These are phyloP conservation scores for Galerina sulciceps DNA, from an alignment of 768 basidiomycete genomes.

Conservation along the genomic window DNA sequence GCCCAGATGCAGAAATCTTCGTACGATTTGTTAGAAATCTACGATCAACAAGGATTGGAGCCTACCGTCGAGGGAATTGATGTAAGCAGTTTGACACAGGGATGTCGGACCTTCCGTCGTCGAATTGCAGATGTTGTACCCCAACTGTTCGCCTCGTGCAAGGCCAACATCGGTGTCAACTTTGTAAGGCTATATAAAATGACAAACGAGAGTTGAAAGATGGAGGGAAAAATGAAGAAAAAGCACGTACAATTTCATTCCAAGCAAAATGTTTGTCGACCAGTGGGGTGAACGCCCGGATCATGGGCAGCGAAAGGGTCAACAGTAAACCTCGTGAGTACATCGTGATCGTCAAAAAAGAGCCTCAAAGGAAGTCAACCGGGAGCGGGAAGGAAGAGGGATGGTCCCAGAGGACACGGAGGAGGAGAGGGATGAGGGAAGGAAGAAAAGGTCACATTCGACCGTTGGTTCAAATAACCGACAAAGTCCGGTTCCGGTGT, in stretches of 20 bases:
- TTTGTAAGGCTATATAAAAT: slow-evolving; percentile 35
- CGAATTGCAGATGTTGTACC: slow-evolving; percentile 72
- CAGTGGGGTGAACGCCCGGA: slow-evolving; percentile 10
- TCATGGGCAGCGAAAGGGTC: neutral
- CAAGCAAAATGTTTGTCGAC: slow-evolving; percentile 19
- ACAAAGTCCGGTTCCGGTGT: too few species aligned
- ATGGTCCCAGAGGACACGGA: neutral
- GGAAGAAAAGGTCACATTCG: neutral
- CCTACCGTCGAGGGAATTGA: slow-evolving; percentile 55
- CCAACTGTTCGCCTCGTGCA: slow-evolving; percentile 49
- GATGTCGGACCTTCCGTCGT: slow-evolving; percentile 65
- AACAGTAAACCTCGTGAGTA: neutral
- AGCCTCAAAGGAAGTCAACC: neutral
- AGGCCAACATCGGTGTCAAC: slow-evolving; percentile 39
- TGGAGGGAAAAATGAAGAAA: neutral
- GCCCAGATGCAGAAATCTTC: slow-evolving; percentile 78
- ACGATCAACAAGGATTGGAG: neutral
- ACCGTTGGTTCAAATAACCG: too few species aligned
- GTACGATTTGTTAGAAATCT: neutral
- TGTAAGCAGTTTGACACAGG: slow-evolving; percentile 61
- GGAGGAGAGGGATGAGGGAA: neutral
- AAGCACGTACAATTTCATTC: slow-evolving; percentile 40
- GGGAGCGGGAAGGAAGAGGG: neutral
- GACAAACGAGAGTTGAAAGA: neutral
- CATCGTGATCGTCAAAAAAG: neutral